Evolutionary conservation across 306 rosid genomes (phyloP), one percentile per base, ranked within the genome.

Genomic region (Castanopsis chinensis): DNA sequence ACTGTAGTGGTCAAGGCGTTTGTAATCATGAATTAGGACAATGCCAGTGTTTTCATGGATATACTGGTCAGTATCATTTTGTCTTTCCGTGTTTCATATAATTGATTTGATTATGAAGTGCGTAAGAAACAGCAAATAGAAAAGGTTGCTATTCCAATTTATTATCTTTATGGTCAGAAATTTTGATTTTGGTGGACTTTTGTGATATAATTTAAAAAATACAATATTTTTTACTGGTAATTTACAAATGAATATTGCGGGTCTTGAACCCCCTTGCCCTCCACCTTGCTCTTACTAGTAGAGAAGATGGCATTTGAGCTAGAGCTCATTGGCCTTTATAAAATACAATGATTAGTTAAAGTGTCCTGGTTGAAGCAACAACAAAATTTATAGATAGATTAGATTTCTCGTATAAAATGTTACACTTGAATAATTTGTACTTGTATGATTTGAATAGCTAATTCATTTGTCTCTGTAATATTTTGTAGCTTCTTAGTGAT

Each of bases 41-140:
- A 67, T 95, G 99, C 55, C 88, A 89, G 75, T 95, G 99, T 88
- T 95, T 90, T 82, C 99, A 90, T 85, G 99, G 99, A 81, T 91
- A 82, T 76, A 58, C 80, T 64, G 98, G 98, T 95, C 68, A 77
- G 97, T 89, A 73, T 71, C 19, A 75, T 72, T 74, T 69, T 30
- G 74, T 51, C 23, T 67, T 33, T 58, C 70, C 20, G 37, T 53
- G 19, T 19, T 69, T 68, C 25, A 19, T 55, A 41, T 45, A 32
- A 64, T 71, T 49, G 27, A 18, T 51, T 43, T 33, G 67, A 78
- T 74, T 23, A 33, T 64, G 28, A 71, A 53, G 69, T 71, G 59
- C 52, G 37, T 28, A 60, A 58, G 80, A 77, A 80, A 75, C 51
- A 35, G 65, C 43, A 64, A 45, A 63, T 28, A 23, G 15, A 30